phyloP scores from a whole-genome alignment of 1,284 basidiomycete species.

The Cutaneotrichosporon sp. region DNA sequence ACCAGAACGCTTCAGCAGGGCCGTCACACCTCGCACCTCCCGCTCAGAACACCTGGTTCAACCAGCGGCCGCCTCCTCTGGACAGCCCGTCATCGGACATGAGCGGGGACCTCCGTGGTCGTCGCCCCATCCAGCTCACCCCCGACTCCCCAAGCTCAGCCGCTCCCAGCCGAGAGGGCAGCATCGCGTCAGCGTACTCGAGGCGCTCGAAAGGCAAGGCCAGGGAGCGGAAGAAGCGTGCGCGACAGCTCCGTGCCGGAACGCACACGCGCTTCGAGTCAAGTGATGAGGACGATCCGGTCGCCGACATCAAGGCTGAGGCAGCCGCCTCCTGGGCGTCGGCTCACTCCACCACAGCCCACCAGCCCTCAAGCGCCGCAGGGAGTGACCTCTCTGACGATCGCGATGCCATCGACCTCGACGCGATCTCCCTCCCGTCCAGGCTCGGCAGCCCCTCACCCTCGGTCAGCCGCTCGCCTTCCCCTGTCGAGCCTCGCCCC shows the following conservation, averaged over 20 bases:
- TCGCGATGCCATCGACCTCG: background rate
- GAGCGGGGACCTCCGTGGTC: background rate
- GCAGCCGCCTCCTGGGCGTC: no score
- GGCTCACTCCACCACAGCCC: background rate
- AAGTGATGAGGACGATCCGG: no score
- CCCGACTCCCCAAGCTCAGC: background rate
- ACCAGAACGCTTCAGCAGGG: background rate
- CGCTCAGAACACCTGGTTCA: background rate
- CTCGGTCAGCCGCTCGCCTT: background rate
- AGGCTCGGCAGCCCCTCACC: background rate
- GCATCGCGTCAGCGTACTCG: background rate
- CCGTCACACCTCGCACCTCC: background rate
- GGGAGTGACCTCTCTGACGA: background rate
- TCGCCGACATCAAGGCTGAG: no score
- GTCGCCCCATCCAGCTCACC: background rate
- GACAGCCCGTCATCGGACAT: background rate
- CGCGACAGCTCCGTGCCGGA: background rate
- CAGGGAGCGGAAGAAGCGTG: background rate
- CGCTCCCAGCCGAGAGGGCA: background rate
- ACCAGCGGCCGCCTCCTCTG: background rate
- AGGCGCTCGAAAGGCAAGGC: background rate
- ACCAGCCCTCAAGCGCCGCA: background rate
- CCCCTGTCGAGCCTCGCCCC: background rate
- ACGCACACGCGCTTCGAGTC: background rate
- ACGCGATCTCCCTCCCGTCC: background rate